Evolutionary conservation across 495 filamentous ascomycete genomes (phyloP), one percentile per base, ranked within the genome.

Genomic region (Glutinoglossum americanum): DNA sequence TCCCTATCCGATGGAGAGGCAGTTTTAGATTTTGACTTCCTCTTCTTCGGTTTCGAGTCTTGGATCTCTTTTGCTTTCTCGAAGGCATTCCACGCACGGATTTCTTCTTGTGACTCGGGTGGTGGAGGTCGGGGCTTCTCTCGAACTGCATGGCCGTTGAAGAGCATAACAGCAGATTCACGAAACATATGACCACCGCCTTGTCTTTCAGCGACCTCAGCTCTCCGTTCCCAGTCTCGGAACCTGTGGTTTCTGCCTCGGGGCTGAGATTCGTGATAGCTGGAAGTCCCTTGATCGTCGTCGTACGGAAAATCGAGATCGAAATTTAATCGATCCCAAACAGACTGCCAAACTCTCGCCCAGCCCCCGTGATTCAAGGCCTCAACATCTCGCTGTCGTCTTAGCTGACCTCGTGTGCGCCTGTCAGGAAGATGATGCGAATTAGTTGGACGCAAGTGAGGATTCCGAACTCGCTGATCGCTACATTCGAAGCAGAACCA

Each of bases 241-340:
- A 84, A 81, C 56, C 78, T 75, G 47, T 76, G 74, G 57, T 69
- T 56, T 6, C 48, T 37, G 28, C 21, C 57, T 37, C 81, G 76
- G 3, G 76, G 73, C 62, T 81, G 76, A 32, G 25, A 15, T 15
- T 11, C 37, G 13, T 45, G 41, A 13, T 45, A 13, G 5, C 21
- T 3, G 41, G 41, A 45, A 23, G 10, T 23, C 19, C 41, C 41
- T 45, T 62, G 67, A 67, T 69, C 83, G 61, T 90, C 84, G 60
- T 88, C 85, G 63, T 89, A 90, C 13, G 87, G 85, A 64, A 89
- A 92, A 65, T 96, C 89, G 23, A 94, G 76, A 63, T 96, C 89
- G 41, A 96, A 60, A 59, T 85, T 80, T 11, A 89, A 68, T 48
- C 75, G 68, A 53, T 80, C 72, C 72, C 76, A 80, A 1, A 85